These are phyloP conservation scores for Nectriaceae sp. DNA, from an alignment of 2,329 filamentous ascomycete genomes.

Conservation along the genomic window DNA sequence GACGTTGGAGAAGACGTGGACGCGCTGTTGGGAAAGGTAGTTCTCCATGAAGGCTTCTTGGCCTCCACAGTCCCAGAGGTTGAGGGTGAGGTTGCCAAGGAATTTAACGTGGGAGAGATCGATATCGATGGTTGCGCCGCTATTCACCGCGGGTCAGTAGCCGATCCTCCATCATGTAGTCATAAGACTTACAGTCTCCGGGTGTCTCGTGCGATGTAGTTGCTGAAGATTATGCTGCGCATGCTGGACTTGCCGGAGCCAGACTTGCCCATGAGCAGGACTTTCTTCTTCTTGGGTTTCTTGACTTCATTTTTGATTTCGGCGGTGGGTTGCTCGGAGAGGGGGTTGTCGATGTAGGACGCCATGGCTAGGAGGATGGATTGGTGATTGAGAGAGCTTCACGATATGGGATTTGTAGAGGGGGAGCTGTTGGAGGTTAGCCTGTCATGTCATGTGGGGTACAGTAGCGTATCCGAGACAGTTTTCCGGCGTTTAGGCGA, in stretches of 20 bases:
- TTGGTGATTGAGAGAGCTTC: conserved; percentile 6
- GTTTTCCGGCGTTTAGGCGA: neutral
- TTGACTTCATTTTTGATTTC: conserved; percentile 55
- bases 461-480: conserved; percentile 30
- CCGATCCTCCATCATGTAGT: neutral
- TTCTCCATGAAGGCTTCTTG: conserved; percentile 99
- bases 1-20: conserved; percentile 95
- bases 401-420: conserved; percentile 12
- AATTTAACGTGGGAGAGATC: conserved; percentile 99
- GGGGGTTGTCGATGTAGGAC: conserved; percentile 34
- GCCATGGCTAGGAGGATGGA: conserved; percentile 29
- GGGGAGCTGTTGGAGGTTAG: neutral
- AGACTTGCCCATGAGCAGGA: conserved; percentile 90
- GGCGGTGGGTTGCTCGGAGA: conserved; percentile 30
- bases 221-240: conserved; percentile 98
- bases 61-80: conserved; percentile 98
- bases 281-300: conserved; percentile 83
- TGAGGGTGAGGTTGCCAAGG: conserved; percentile 94
- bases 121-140: conserved; percentile 94
- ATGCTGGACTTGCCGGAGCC: conserved; percentile 98
- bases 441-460: conserved; percentile 12
- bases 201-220: conserved; percentile 96
- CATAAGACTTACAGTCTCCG: conserved; percentile 69
- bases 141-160: conserved; percentile 24
- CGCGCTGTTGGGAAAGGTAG: conserved; percentile 92